Conservation (phyloP, 345 rosid species). For the Bruguiera gymnorhiza region DNA sequence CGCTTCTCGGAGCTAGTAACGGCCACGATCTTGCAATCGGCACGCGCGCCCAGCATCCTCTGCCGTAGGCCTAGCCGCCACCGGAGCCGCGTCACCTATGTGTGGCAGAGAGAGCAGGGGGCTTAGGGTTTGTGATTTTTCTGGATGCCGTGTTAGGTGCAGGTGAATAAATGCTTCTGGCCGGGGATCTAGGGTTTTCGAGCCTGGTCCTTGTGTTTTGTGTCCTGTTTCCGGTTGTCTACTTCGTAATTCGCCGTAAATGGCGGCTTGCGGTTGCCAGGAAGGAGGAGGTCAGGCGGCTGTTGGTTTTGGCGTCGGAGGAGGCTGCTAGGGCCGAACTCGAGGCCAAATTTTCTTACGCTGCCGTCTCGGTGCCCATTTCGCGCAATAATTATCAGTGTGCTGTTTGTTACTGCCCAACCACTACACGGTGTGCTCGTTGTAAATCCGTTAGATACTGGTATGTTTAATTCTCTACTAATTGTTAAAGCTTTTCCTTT, state of each 20-base stretch:
- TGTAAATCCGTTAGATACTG: constrained; percentile 93
- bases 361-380: constrained; percentile 19
- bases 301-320: constrained; percentile 71
- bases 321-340: constrained; percentile 85
- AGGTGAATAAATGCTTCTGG: constrained; percentile 72
- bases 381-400: constrained; percentile 45
- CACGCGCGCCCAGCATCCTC: constrained; percentile 22
- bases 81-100: constrained; percentile 40
- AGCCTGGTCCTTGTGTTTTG: constrained; percentile 61
- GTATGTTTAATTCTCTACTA: constrained; percentile 39
- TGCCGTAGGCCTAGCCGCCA: not conserved
- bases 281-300: constrained; percentile 70
- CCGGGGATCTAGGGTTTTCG: constrained; percentile 84
- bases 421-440: constrained; percentile 76
- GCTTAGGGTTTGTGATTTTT: constrained; percentile 27
- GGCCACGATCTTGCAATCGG: constrained; percentile 19
- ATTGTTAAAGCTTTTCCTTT: not conserved
- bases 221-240: constrained; percentile 44
- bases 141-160: constrained; percentile 40
- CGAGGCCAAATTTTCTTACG: constrained; percentile 57
- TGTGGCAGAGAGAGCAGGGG: constrained; percentile 41
- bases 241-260: constrained; percentile 49
- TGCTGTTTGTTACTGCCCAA: constrained; percentile 67
- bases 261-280: constrained; percentile 65
- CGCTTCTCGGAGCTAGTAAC: constrained; percentile 19